These are phyloP conservation scores for Chrysopogon serrulatus DNA, from an alignment of 176 grass and related monocot species.

Conservation along the genomic window DNA sequence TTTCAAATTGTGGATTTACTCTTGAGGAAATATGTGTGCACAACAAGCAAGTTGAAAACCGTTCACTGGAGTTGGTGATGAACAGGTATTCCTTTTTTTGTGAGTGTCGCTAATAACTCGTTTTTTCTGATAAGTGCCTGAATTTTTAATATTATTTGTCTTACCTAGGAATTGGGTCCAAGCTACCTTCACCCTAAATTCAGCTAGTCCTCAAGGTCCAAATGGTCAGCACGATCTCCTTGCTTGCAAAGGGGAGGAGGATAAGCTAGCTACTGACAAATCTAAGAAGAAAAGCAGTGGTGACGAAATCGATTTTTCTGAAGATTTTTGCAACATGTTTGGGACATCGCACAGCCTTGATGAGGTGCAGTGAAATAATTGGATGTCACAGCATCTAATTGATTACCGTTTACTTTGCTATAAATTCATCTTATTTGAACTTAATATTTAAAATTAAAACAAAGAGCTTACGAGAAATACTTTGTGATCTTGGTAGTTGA, in stretches of 20 bases:
- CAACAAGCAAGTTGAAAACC: slow-evolving; percentile 93
- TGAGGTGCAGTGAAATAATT: slow-evolving; percentile 52
- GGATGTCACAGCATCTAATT: background rate
- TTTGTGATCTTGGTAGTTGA: background rate
- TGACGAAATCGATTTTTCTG: slow-evolving; percentile 75
- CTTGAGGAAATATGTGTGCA: slow-evolving; percentile 65
- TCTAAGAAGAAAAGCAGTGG: slow-evolving; percentile 21
- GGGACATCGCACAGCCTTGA: slow-evolving; percentile 47
- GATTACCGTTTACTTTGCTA: background rate
- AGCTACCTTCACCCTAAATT: slow-evolving; percentile 55
- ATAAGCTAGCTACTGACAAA: slow-evolving; percentile 5
- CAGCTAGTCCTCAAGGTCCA: slow-evolving; percentile 13
- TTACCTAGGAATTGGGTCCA: slow-evolving; percentile 86
- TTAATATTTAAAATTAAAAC: background rate
- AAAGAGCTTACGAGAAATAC: background rate
- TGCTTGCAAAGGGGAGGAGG: slow-evolving; percentile 32
- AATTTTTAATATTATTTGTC: slow-evolving; percentile 1
- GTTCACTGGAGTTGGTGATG: slow-evolving; percentile 86
- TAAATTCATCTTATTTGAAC: background rate
- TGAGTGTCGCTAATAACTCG: background rate
- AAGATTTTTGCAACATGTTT: slow-evolving; percentile 64
- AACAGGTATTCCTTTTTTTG: slow-evolving; percentile 54
- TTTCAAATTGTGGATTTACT: slow-evolving; percentile 64
- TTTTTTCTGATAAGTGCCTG: slow-evolving; percentile 4
- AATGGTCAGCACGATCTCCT: slow-evolving; percentile 6